Conservation (phyloP, 129 eudicot species). For the Centella asiatica region DNA sequence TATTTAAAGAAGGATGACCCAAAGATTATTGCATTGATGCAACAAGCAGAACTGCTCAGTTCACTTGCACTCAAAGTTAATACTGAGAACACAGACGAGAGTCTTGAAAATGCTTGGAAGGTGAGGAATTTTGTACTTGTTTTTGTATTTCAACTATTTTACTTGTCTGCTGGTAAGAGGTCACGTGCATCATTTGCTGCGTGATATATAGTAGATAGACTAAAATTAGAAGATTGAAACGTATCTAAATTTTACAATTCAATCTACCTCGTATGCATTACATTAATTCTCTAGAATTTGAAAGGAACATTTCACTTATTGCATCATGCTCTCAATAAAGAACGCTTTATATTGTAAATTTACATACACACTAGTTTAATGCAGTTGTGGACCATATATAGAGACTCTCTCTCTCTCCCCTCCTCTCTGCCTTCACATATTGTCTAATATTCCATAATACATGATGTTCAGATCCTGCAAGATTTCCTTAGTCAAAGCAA, state of each 20-base stretch:
- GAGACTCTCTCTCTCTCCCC: not conserved
- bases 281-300: not conserved
- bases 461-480: slow-evolving; percentile 56
- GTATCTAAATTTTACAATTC: too few relatives aligned
- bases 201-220: too few relatives aligned
- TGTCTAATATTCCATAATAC: slow-evolving; percentile 4
- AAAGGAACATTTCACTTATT: not conserved
- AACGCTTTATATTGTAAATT: not conserved
- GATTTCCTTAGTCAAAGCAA: slow-evolving; percentile 63
- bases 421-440: not conserved
- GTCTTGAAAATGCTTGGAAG: slow-evolving; percentile 94
- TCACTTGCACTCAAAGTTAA: slow-evolving; percentile 85
- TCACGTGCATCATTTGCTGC: too few relatives aligned
- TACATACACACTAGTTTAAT: not conserved
- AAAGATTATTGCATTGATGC: slow-evolving; percentile 44
- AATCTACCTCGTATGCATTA: too few relatives aligned
- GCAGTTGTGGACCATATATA: not conserved
- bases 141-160: not conserved
- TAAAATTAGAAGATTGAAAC: too few relatives aligned
- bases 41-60: slow-evolving; percentile 85
- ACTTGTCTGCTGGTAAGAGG: too few relatives aligned
- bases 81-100: slow-evolving; percentile 74
- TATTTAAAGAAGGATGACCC: slow-evolving; percentile 60
- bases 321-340: not conserved
- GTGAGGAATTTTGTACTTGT: slow-evolving; percentile 27